A percentile compares a stretch with the other conserved stretches of the same genome.
Conservation (phyloP, 768 basidiomycete genomes). For the Symmetrospora coprosmae region DNA sequence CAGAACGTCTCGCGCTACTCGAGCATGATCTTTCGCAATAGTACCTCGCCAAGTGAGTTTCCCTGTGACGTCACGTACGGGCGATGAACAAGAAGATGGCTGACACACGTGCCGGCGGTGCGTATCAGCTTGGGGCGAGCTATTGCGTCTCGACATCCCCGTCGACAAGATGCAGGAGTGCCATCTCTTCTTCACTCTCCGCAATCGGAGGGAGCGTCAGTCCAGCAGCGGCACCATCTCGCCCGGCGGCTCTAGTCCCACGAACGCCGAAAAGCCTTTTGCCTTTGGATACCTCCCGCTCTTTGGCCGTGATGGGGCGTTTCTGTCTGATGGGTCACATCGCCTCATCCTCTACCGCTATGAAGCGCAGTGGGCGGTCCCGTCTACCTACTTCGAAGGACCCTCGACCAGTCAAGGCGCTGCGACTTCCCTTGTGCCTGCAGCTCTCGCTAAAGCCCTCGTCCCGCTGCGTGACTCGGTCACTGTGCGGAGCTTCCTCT, state of each 20-base stretch:
- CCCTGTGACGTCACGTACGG: too few relatives aligned
- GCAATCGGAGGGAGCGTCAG: constrained; percentile 45
- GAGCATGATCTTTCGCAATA: constrained; percentile 80
- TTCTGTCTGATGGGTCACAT: constrained; percentile 80
- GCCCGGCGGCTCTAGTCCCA: constrained; percentile 40
- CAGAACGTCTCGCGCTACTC: constrained; percentile 62
- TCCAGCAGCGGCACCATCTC: constrained; percentile 33
- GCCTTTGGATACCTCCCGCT: constrained; percentile 87
- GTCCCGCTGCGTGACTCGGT: constrained; percentile 57
- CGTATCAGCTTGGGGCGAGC: constrained; percentile 61
- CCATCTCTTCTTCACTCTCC: constrained; percentile 90
- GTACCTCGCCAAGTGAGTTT: constrained; percentile 50
- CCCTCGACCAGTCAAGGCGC: constrained; percentile 46
- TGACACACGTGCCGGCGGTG: too few relatives aligned
- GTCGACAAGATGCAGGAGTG: constrained; percentile 54
- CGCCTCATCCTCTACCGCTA: constrained; percentile 68
- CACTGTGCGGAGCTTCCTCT: constrained; percentile 73
- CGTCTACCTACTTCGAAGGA: constrained; percentile 58
- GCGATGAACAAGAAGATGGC: too few relatives aligned
- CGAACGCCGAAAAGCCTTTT: constrained; percentile 44
- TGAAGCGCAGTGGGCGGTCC: constrained; percentile 50
- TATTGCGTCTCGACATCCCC: constrained; percentile 73
- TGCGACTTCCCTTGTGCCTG: constrained; percentile 42
- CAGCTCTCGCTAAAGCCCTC: constrained; percentile 51
- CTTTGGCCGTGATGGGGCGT: constrained; percentile 58